Conservation (phyloP, 805 yeast genomes). For the Naumovozyma dairenensis region DNA sequence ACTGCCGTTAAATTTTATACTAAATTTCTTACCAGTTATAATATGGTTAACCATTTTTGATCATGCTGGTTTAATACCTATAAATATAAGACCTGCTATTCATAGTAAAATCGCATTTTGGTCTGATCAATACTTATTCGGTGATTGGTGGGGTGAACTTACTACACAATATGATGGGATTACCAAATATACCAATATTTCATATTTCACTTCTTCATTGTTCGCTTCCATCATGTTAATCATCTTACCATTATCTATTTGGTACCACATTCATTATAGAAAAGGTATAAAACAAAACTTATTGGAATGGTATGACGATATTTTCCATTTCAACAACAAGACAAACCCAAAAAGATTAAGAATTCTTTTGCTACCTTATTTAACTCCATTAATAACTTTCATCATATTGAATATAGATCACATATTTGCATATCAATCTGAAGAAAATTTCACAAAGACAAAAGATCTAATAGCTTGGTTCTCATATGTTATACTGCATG, state of each 20-base stretch:
- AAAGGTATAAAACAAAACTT: slow-evolving; percentile 14
- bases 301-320: slow-evolving; percentile 18
- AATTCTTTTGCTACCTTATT: slow-evolving; percentile 22
- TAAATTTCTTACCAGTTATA: slow-evolving; percentile 44
- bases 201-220: slow-evolving; percentile 10
- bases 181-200: slow-evolving; percentile 6
- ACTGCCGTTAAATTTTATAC: slow-evolving; percentile 35
- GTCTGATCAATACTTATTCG: slow-evolving; percentile 21
- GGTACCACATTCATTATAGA: slow-evolving; percentile 22
- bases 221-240: slow-evolving; percentile 10
- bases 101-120: slow-evolving; percentile 39
- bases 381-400: slow-evolving; percentile 33
- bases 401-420: slow-evolving; percentile 39
- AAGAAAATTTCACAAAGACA: slow-evolving; percentile 30
- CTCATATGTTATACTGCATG: slow-evolving; percentile 52
- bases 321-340: slow-evolving; percentile 13
- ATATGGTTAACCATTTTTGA: slow-evolving; percentile 49
- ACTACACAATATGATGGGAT: slow-evolving; percentile 11
- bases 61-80: slow-evolving; percentile 50
- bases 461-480: slow-evolving; percentile 53
- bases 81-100: slow-evolving; percentile 42
- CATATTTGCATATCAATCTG: slow-evolving; percentile 31
- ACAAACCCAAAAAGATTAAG: slow-evolving; percentile 14
- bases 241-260: slow-evolving; percentile 17
- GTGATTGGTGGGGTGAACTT: slow-evolving; percentile 26